Percentiles rank a stretch among this genome's conserved stretches.
These are phyloP conservation scores for Amylocarpus encephaloides DNA, from an alignment of 2,329 filamentous ascomycete species.

Conservation along the genomic window DNA sequence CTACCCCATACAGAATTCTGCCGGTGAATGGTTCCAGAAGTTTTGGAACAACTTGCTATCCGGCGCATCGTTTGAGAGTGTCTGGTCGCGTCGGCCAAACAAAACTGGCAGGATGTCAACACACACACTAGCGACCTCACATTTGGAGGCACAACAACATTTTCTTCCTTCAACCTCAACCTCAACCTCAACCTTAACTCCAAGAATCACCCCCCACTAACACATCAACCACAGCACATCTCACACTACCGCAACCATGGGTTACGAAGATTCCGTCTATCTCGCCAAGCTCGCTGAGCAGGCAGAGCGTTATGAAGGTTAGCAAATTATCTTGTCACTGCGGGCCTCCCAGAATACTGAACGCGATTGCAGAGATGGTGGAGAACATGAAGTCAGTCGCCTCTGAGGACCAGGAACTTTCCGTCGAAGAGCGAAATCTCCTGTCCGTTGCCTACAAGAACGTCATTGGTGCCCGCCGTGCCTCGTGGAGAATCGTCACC, in stretches of 20 bases:
- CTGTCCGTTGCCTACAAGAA: conserved; percentile 99
- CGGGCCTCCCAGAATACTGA: conserved; percentile 13
- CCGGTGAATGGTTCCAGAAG: background rate
- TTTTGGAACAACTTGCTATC: background rate
- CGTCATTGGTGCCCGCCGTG: conserved; percentile 92
- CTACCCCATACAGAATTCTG: background rate
- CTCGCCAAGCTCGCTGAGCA: conserved; percentile 99
- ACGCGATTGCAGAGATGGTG: conserved; percentile 75
- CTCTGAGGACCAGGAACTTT: conserved; percentile 74
- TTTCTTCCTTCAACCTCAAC: background rate
- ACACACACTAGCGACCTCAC: background rate
- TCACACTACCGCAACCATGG: conserved; percentile 63
- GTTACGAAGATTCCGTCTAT: conserved; percentile 98
- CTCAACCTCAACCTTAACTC: conserved; percentile 2
- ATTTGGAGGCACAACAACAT: background rate
- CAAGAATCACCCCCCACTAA: conserved; percentile 6
- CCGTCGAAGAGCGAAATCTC: conserved; percentile 95
- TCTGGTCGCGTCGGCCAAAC: background rate
- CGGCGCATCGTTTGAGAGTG: conserved; percentile 6
- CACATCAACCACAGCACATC: conserved; percentile 12
- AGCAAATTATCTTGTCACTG: conserved; percentile 32
- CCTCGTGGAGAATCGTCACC: conserved; percentile 96
- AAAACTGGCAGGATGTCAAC: background rate
- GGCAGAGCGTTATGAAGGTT: conserved; percentile 99
- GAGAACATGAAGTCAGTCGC: conserved; percentile 99